phyloP scores from a whole-genome alignment of 176 grass and related monocot genomes.

The Phragmites australis region DNA sequence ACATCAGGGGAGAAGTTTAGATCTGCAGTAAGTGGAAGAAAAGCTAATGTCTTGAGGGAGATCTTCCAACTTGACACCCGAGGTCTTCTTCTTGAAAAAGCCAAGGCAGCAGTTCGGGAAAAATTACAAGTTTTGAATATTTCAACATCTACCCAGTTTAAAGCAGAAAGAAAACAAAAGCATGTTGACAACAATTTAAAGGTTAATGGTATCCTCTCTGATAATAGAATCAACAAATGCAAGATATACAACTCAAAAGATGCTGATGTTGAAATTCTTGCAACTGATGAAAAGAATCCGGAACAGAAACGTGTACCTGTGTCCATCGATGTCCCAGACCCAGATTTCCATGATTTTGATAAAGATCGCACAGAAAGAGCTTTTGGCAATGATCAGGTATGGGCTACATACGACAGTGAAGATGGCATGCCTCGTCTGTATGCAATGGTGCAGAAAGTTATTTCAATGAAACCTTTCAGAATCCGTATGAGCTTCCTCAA shows the following conservation, averaged over 20 bases:
- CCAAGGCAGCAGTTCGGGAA: conserved; percentile 39
- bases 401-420: conserved; percentile 71
- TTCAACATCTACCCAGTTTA: conserved; percentile 19
- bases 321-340: conserved; percentile 62
- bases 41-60: conserved; percentile 57
- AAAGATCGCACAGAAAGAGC: conserved; percentile 64
- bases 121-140: conserved; percentile 51
- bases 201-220: background rate
- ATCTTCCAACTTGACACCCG: conserved; percentile 55
- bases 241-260: conserved; percentile 37
- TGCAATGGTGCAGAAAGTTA: conserved; percentile 65
- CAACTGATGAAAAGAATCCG: conserved; percentile 31
- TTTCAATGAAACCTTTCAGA: conserved; percentile 63
- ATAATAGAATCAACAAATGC: conserved; percentile 15
- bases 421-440: conserved; percentile 76
- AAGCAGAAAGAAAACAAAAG: conserved; percentile 19
- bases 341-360: conserved; percentile 74
- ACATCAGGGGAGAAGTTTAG: conserved; percentile 32
- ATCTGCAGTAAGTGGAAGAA: conserved; percentile 41
- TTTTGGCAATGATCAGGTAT: conserved; percentile 66
- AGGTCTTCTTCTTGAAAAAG: conserved; percentile 47
- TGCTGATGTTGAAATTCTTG: conserved; percentile 4
- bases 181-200: conserved; percentile 13
- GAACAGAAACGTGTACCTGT: conserved; percentile 39
- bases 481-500: conserved; percentile 74